Base-by-base conservation (phyloP, 2,329 filamentous ascomycete genomes). In the Scopulariopsis brevicaulis region DNA sequence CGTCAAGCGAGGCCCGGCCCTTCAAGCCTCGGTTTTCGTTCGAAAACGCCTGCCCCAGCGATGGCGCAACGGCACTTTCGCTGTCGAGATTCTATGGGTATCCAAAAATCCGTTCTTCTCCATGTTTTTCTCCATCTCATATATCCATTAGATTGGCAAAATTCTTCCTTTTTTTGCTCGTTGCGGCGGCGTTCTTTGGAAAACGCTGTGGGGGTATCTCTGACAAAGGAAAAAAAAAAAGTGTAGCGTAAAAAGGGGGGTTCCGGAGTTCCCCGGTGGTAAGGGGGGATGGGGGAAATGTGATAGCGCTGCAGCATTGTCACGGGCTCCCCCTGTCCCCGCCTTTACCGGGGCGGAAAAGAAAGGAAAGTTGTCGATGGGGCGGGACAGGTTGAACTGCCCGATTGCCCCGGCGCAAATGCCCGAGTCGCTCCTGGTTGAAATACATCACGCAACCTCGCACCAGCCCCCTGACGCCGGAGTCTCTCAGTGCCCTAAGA, bases 51-150 rank as follows among this genome's bases (percentile, higher is more conserved):
- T 50, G 75, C 78, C 76, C 73, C 75, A 75, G 74, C 74, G 71
- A 79, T 79, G 76, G 77, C 77, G 76, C 77, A 78, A 68, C 61
- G 76, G 76, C 76, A 78, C 76, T 79, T 67, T 79, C 75, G 73
- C 75, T 73, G 76, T 75, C 76, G 76, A 79, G 73, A 66, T 63
- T 56, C 58, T 50, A 73, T 73, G 73, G 72, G 71, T 74, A 74
- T 74, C 72, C 28, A 32, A 32, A 8, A 32, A 71, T 70, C 60
- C 62, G 32, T 15, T n/a, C 6, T 46, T 14, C 15, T 46, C n/a
- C 14, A n/a, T n/a, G 10, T n/a, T 46, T 43, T 46, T 46, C 40
- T 14, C 15, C 18, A 6, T 14, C n/a, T 7, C 15, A 51, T 57
- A 40, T 51, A 50, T 58, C 28, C 8, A 32, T 32, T 32, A 32